A percentile compares a stretch with the other conserved stretches of the same genome.
phyloP scores from a whole-genome alignment of 805 yeast species.

The Maudiozyma barnettii region DNA sequence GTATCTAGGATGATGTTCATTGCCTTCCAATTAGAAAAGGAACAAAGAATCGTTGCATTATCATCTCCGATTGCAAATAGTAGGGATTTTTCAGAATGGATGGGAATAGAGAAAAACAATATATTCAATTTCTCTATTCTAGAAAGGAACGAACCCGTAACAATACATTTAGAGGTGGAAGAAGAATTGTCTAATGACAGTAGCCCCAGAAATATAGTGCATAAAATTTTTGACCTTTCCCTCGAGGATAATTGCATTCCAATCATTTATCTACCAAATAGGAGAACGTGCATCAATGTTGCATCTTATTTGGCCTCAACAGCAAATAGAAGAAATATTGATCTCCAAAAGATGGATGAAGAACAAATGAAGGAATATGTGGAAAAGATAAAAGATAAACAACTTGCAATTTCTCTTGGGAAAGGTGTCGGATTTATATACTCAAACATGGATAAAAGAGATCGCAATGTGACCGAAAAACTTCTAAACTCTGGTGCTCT shows the following conservation, averaged over 20 bases:
- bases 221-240: slow-evolving; percentile 39
- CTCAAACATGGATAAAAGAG: slow-evolving; percentile 46
- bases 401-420: slow-evolving; percentile 35
- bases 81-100: slow-evolving; percentile 76
- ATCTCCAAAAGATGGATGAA: slow-evolving; percentile 34
- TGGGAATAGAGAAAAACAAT: slow-evolving; percentile 55
- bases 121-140: slow-evolving; percentile 63
- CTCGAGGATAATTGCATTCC: slow-evolving; percentile 29
- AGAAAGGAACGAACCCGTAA: slow-evolving; percentile 47
- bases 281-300: slow-evolving; percentile 46
- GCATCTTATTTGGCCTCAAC: slow-evolving; percentile 36
- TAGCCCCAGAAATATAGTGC: slow-evolving; percentile 39
- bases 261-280: slow-evolving; percentile 48
- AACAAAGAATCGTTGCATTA: slow-evolving; percentile 58
- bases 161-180: slow-evolving; percentile 46
- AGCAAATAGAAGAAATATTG: slow-evolving; percentile 30
- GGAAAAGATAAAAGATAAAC: slow-evolving; percentile 37
- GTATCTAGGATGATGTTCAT: slow-evolving; percentile 66
- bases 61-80: slow-evolving; percentile 65
- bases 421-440: slow-evolving; percentile 61
- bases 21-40: slow-evolving; percentile 50
- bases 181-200: slow-evolving; percentile 31
- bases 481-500: slow-evolving; percentile 44
- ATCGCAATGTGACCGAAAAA: slow-evolving; percentile 44
- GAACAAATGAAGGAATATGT: slow-evolving; percentile 12